Evolutionary conservation across 2,329 filamentous ascomycete genomes (phyloP), one percentile per base, ranked within the genome.

Genomic region (Colletotrichum cuscutae): DNA sequence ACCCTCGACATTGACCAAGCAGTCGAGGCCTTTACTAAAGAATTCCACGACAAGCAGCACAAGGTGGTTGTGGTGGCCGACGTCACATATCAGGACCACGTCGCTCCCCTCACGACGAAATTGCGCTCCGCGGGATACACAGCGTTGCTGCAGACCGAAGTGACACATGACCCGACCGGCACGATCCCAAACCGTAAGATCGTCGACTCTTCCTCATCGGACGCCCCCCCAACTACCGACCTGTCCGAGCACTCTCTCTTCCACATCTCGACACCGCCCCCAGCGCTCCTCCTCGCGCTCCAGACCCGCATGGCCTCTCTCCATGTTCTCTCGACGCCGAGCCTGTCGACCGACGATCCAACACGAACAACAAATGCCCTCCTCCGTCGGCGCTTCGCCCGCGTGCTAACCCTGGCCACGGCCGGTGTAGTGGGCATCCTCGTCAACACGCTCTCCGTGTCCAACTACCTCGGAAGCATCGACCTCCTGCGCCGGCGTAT

Each of bases 401-500:
- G 97, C 71, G 88, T 98, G 12, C 93, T 96, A 1, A 91, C 91
- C 0, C 90, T 98, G 32, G 91, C 92, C 22, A 94, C 95, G 0
- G 93, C 92, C 0, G 91, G 95, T 24, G 91, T 98, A 63, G 95
- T 98, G 77, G 97, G 97, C 8, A 98, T 99, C 74, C 86, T 99
- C 1, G 95, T 99, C 82, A 98, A 98, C 82, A 99, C 97, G 0
- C 90, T 99, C 5, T 96, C 93, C 26, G 95, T 98, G 6, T 91
- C 93, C 72, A 97, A 98, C 80, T 98, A 98, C 84, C 88, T 98
- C 75, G 86, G 90, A 15, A 95, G 95, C 0, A 91, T 98, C 53
- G 88, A 93, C 15, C 88, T 93, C 67, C 88, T 98, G 37, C 91
- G 93, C 72, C 82, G 85, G 8, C 89, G 92, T 74, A 97, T 99